phyloP scores from a whole-genome alignment of 495 filamentous ascomycete genomes.

The Cryomyces minteri region DNA sequence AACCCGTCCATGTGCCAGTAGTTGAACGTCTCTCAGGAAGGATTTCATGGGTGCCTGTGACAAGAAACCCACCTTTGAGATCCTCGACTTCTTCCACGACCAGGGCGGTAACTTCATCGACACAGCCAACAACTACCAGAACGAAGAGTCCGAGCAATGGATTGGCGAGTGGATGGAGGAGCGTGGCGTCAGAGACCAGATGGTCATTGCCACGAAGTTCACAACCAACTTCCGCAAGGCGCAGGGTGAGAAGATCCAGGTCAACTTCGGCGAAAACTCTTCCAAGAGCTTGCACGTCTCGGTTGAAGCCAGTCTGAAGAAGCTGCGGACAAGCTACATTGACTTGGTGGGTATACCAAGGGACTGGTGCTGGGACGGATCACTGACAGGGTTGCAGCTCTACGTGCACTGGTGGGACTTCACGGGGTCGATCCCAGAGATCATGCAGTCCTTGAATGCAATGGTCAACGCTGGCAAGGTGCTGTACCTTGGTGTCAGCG shows the following conservation, averaged over 20 bases:
- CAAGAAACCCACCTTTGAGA: slow-evolving; percentile 3
- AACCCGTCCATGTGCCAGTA: not conserved
- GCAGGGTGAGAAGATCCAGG: slow-evolving; percentile 26
- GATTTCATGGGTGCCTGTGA: slow-evolving; percentile 4
- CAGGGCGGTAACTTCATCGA: slow-evolving; percentile 11
- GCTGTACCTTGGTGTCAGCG: slow-evolving; percentile 45
- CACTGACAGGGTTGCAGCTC: not conserved
- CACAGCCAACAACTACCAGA: slow-evolving; percentile 42
- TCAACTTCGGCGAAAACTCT: slow-evolving; percentile 36
- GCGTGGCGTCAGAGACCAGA: slow-evolving; percentile 28
- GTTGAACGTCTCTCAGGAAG: not conserved
- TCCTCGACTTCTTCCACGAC: slow-evolving; percentile 6
- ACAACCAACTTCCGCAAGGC: slow-evolving; percentile 21
- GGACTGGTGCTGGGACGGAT: not conserved
- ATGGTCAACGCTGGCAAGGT: slow-evolving; percentile 42
- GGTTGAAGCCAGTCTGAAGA: slow-evolving; percentile 33
- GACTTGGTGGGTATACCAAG: slow-evolving; percentile 27
- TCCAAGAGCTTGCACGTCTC: slow-evolving; percentile 37
- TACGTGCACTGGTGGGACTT: slow-evolving; percentile 43
- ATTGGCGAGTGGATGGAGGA: slow-evolving; percentile 48
- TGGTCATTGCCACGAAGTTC: slow-evolving; percentile 51
- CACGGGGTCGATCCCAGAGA: slow-evolving; percentile 38
- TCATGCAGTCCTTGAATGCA: slow-evolving; percentile 47
- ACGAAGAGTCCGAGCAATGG: slow-evolving; percentile 43
- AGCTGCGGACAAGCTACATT: slow-evolving; percentile 44